These are phyloP conservation scores for Exophiala lecanii-corni DNA, from an alignment of 2,329 filamentous ascomycete genomes.

Conservation along the genomic window DNA sequence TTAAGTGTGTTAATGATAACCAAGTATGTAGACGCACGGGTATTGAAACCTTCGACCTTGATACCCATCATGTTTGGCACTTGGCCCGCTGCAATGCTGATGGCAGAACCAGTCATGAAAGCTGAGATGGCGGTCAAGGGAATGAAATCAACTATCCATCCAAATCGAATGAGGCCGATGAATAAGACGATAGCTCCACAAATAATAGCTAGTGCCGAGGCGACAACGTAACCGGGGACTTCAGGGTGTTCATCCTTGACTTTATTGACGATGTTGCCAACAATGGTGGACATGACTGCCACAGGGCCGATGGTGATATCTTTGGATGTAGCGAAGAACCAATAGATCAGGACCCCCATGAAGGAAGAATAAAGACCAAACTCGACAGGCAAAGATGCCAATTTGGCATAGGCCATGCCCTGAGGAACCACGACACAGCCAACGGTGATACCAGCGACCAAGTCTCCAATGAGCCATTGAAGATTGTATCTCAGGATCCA, in stretches of 20 bases:
- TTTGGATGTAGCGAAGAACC: constrained; percentile 97
- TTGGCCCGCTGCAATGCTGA: constrained; percentile 83
- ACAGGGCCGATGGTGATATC: constrained; percentile 98
- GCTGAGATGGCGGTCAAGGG: constrained; percentile 84
- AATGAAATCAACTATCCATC: constrained; percentile 91
- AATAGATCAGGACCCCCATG: constrained; percentile 90
- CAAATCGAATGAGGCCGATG: constrained; percentile 73
- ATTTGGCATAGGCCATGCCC: constrained; percentile 87
- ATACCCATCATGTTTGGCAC: constrained; percentile 78
- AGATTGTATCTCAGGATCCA: constrained; percentile 89
- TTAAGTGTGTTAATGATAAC: constrained; percentile 82
- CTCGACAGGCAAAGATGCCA: constrained; percentile 74
- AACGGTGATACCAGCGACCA: constrained; percentile 76
- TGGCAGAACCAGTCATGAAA: constrained; percentile 94
- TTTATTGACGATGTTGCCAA: constrained; percentile 72
- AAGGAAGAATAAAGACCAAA: constrained; percentile 94
- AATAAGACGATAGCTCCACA: constrained; percentile 70
- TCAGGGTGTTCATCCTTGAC: constrained; percentile 54
- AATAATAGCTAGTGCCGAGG: constrained; percentile 73
- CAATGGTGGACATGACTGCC: constrained; percentile 88
- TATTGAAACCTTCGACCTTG: constrained; percentile 62
- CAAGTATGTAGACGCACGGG: constrained; percentile 70
- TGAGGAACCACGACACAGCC: constrained; percentile 87
- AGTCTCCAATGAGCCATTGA: constrained; percentile 82
- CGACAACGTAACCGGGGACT: constrained; percentile 61